Conservation (phyloP, 2,329 filamentous ascomycete genomes). For the Sphaerulina populicola region DNA sequence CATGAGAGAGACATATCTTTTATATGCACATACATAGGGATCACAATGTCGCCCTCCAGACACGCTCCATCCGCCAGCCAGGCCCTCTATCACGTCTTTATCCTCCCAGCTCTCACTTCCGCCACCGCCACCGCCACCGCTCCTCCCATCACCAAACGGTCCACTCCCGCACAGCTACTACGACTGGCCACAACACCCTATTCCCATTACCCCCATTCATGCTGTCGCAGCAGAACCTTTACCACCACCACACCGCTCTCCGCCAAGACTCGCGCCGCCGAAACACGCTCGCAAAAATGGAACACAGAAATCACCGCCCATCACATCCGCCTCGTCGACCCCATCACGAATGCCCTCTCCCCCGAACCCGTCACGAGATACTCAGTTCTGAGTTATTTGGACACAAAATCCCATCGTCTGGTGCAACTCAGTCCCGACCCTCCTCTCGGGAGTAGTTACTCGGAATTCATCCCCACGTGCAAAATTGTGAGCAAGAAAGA, state of each 20-base stretch:
- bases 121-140: slow-evolving; percentile 1
- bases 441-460: slow-evolving; percentile 10
- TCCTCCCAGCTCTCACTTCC: slow-evolving; percentile 30
- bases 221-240: slow-evolving; percentile 15
- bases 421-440: slow-evolving; percentile 39
- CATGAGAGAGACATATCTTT: too few species aligned
- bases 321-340: slow-evolving; percentile 40
- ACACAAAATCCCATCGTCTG: slow-evolving; percentile 46
- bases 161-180: slow-evolving; percentile 18
- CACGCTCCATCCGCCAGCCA: slow-evolving; percentile 21
- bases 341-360: slow-evolving; percentile 34
- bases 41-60: slow-evolving; percentile 13
- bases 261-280: slow-evolving; percentile 33
- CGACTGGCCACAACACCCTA: background rate
- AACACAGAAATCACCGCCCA: slow-evolving; percentile 44
- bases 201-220: too few species aligned
- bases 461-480: slow-evolving; percentile 56
- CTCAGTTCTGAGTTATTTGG: slow-evolving; percentile 39
- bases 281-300: slow-evolving; percentile 36
- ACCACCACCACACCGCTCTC: slow-evolving; percentile 22
- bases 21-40: too few species aligned
- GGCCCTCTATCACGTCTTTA: slow-evolving; percentile 40
- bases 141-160: slow-evolving; percentile 7
- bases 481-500: slow-evolving; percentile 56
- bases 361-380: slow-evolving; percentile 19